Evolutionary conservation across 768 basidiomycete species (phyloP).

Genomic region (Hericium coralloides): DNA sequence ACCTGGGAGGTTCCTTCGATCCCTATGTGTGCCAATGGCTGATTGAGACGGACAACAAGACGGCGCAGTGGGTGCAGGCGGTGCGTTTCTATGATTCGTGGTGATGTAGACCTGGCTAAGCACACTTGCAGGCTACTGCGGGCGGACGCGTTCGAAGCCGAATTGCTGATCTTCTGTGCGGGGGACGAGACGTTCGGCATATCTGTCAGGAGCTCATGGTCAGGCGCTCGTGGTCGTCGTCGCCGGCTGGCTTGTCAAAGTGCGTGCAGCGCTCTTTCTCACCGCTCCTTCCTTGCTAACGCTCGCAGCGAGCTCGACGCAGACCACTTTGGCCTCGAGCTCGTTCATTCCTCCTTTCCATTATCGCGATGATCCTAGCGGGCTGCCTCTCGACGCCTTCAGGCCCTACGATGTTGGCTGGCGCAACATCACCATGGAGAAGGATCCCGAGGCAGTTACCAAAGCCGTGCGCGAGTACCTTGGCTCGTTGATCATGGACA

Average conservation of each 20-base stretch:
- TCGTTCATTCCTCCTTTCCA: conserved; percentile 74
- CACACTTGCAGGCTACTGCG: conserved; percentile 53
- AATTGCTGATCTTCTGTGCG: conserved; percentile 31
- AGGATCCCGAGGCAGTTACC: conserved; percentile 96
- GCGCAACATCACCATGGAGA: conserved; percentile 97
- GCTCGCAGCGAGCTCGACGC: too few relatives aligned
- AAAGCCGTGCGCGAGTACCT: conserved; percentile 96
- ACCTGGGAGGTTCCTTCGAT: conserved; percentile 74
- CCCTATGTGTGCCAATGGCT: conserved; percentile 87
- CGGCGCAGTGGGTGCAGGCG: conserved; percentile 88
- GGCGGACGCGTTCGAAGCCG: conserved; percentile 82
- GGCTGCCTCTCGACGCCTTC: conserved; percentile 66
- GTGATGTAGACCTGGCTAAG: background rate
- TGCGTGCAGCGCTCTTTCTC: too few relatives aligned
- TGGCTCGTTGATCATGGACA: conserved; percentile 94
- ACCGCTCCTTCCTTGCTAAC: too few relatives aligned
- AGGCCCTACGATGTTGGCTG: conserved; percentile 84
- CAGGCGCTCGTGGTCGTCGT: too few relatives aligned
- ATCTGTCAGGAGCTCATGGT: conserved; percentile 93
- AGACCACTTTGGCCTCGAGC: too few relatives aligned
- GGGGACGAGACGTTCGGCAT: conserved; percentile 98
- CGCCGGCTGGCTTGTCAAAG: too few relatives aligned
- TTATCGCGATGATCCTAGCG: conserved; percentile 69
- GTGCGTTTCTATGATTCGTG: conserved; percentile 34
- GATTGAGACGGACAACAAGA: conserved; percentile 80